Base-by-base conservation (phyloP, 2,329 filamentous ascomycete species). In the Colletotrichum musicola region DNA sequence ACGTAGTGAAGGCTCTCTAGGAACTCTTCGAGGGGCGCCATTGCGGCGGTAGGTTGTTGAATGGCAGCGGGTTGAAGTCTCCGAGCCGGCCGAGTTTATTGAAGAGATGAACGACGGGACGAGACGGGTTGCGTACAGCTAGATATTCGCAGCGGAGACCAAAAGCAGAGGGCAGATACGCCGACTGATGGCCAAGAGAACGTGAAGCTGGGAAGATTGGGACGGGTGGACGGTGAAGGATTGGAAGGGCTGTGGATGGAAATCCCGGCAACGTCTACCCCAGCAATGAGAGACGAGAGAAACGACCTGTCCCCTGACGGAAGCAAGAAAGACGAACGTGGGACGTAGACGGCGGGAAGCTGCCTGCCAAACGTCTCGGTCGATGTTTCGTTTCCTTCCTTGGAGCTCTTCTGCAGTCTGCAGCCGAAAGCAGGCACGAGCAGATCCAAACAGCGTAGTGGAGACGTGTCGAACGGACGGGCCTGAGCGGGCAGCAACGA, bases 1-100 rank as follows among this genome's bases (percentile, higher is more conserved):
- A 83, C 77, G 75, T 91, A 91, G 77, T 88, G 87, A 51, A 91
- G 79, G 71, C 79, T 78, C 53, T 79, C 76, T 63, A 85, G 77
- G 69, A 80, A 77, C 66, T 73, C 68, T 18, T 77, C 74, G 40
- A 76, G 61, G 9, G 75, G 72, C 16, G 64, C 66, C 66, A 69
- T 69, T 50, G 62, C 62, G 66, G 66, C 66, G 44, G 35, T 13
- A 40, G 51, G 35, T 13, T 46, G 51, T 22, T 30, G 35, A 50
- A 7, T 22, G 50, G 50, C 7, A 30, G 30, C 38, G 16, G 20
- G 35, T 49, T 7, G 20, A 35, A 65, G 20, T 40, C 38, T n/a
- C 14, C 6, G 27, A 46, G 38, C 25, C 25, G n/a, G 40, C 16
- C 38, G 16, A 25, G 20, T 22, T 35, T 38, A 61, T 35, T 46